phyloP scores from a whole-genome alignment of 495 filamentous ascomycete species.

The Extremus antarcticus region DNA sequence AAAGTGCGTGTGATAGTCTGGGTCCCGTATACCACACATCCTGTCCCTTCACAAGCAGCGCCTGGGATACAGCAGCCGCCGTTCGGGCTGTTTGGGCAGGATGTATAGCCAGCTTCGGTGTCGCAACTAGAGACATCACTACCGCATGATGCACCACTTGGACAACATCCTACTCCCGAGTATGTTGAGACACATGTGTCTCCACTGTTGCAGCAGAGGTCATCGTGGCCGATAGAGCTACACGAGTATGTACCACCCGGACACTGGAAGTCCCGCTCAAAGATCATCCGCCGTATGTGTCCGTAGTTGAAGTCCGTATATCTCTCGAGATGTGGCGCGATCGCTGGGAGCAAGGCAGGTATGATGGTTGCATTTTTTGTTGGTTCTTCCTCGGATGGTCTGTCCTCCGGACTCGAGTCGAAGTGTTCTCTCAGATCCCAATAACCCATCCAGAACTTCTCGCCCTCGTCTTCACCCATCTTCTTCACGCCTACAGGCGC shows the following conservation, averaged over 20 bases:
- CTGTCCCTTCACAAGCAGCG: slow-evolving; percentile 65
- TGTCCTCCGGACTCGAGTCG: too few species aligned
- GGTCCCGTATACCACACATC: slow-evolving; percentile 50
- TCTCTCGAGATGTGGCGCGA: slow-evolving; percentile 26
- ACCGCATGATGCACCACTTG: slow-evolving; percentile 55
- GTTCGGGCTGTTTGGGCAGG: slow-evolving; percentile 57
- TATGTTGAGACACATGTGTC: slow-evolving; percentile 60
- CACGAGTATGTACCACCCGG: slow-evolving; percentile 60
- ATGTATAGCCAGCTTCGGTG: slow-evolving; percentile 42
- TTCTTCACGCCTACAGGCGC: slow-evolving; percentile 48
- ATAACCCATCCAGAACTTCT: slow-evolving; percentile 69
- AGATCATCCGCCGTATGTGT: slow-evolving; percentile 19
- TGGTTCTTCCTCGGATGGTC: too few species aligned
- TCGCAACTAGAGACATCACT: slow-evolving; percentile 53
- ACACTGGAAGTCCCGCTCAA: slow-evolving; percentile 56
- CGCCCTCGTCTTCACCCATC: slow-evolving; percentile 69
- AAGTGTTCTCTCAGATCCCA: slow-evolving; percentile 32
- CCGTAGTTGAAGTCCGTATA: background rate
- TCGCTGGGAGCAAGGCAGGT: slow-evolving; percentile 32
- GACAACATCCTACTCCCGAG: slow-evolving; percentile 83
- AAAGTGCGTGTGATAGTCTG: slow-evolving; percentile 18
- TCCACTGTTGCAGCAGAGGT: slow-evolving; percentile 62
- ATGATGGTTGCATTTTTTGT: slow-evolving; percentile 23
- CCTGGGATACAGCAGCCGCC: slow-evolving; percentile 84
- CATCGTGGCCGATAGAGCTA: slow-evolving; percentile 53